Conservation (phyloP, 805 yeast species). For the Nakazawaea laoshanensis region DNA sequence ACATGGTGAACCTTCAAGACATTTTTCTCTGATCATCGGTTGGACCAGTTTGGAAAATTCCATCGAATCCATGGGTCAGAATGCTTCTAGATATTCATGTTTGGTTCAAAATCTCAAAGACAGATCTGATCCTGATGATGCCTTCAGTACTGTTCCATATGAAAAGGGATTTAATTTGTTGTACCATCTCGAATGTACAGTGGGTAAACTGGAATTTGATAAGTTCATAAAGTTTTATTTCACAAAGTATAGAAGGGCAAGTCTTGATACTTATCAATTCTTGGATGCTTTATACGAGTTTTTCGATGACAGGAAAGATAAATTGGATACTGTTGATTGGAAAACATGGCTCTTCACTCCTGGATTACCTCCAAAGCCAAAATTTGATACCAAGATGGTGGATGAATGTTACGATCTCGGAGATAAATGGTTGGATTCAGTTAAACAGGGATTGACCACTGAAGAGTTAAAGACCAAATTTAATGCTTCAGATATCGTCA, state of each 20-base stretch:
- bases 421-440: conserved; percentile 47
- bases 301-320: conserved; percentile 29
- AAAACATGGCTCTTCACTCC: conserved; percentile 71
- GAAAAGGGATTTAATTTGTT: conserved; percentile 84
- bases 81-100: conserved; percentile 42
- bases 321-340: conserved; percentile 77
- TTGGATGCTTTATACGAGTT: conserved; percentile 67
- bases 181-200: conserved; percentile 58
- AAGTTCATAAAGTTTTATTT: conserved; percentile 78
- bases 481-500: conserved; percentile 36
- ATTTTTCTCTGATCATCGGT: conserved; percentile 78
- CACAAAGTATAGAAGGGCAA: conserved; percentile 53
- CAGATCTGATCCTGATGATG: conserved; percentile 79
- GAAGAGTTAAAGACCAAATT: conserved; percentile 25
- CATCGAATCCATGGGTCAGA: conserved; percentile 54
- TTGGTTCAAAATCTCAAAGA: conserved; percentile 67
- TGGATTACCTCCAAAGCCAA: conserved; percentile 85
- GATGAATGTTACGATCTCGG: conserved; percentile 65
- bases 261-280: conserved; percentile 78
- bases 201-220: conserved; percentile 68
- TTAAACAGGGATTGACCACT: conserved; percentile 16
- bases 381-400: conserved; percentile 71
- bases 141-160: conserved; percentile 82
- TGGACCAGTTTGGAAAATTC: conserved; percentile 75
- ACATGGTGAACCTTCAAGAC: conserved; percentile 75